Evolutionary conservation across 371 early-diverging fungal genomes (phyloP).

Genomic region (Mucor indicus): DNA sequence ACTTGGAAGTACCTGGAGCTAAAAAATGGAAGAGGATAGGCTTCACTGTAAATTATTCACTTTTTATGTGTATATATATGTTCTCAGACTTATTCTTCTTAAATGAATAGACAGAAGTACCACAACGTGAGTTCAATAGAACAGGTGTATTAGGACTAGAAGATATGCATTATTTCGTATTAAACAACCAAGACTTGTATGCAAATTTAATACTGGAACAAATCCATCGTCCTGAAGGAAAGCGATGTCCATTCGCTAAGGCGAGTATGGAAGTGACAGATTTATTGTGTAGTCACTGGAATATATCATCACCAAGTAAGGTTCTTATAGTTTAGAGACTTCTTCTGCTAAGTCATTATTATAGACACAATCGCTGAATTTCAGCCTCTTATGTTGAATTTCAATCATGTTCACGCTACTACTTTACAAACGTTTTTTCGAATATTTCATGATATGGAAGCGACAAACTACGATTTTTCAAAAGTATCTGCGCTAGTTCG

Average conservation of each 20-base stretch:
- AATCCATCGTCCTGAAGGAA: conserved; percentile 52
- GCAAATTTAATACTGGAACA: conserved; percentile 60
- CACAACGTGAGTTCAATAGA: conserved; percentile 60
- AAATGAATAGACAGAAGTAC: conserved; percentile 52
- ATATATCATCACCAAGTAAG: conserved; percentile 59
- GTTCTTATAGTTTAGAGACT: not conserved
- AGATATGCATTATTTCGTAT: conserved; percentile 57
- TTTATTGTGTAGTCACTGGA: conserved; percentile 68
- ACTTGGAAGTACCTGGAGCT: conserved; percentile 30
- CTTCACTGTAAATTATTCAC: conserved; percentile 49
- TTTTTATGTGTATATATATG: not conserved
- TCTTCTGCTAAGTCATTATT: not conserved
- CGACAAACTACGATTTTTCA: conserved; percentile 57
- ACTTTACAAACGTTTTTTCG: conserved; percentile 58
- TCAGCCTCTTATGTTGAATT: conserved; percentile 63
- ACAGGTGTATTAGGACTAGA: conserved; percentile 70
- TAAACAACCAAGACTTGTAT: conserved; percentile 44
- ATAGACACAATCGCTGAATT: conserved; percentile 44
- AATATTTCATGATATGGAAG: conserved; percentile 70
- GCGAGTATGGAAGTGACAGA: conserved; percentile 71
- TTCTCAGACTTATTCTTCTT: not conserved
- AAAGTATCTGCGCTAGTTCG: conserved; percentile 58
- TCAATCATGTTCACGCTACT: conserved; percentile 59
- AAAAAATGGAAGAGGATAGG: conserved; percentile 68
- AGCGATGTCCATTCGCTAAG: conserved; percentile 65